Conservation (phyloP, 1,139 yeast genomes). For the Taphrina populina region DNA sequence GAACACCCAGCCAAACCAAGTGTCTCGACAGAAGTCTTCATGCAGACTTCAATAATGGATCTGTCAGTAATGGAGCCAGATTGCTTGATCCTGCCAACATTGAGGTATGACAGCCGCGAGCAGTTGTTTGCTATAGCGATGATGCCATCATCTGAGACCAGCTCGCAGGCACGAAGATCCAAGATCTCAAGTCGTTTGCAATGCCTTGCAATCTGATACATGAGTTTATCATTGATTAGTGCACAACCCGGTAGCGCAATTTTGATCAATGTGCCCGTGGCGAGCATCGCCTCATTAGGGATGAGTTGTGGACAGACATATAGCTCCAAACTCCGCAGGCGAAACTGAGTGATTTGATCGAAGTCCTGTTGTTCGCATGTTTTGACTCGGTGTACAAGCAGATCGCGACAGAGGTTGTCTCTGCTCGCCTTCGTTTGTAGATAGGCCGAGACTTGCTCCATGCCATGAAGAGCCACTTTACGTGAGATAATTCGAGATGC, state of each 20-base stretch:
- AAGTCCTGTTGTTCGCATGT: conserved; percentile 8
- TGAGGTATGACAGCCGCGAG: conserved; percentile 56
- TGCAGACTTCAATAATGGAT: conserved; percentile 59
- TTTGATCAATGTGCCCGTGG: conserved; percentile 51
- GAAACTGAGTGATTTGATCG: conserved; percentile 35
- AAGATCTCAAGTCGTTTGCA: conserved; percentile 64
- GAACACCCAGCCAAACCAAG: conserved; percentile 88
- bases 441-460: neutral
- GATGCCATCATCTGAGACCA: conserved; percentile 71
- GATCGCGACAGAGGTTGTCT: conserved; percentile 25
- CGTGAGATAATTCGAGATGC: conserved; percentile 13
- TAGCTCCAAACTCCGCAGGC: conserved; percentile 67
- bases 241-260: conserved; percentile 72
- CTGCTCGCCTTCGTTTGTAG: neutral
- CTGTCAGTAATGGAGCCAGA: conserved; percentile 72
- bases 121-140: conserved; percentile 64
- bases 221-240: conserved; percentile 59
- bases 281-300: conserved; percentile 56
- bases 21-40: conserved; percentile 59
- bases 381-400: conserved; percentile 17
- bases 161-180: conserved; percentile 83
- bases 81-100: conserved; percentile 74
- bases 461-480: neutral
- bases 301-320: conserved; percentile 74
- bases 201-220: conserved; percentile 53